Percentiles rank a stretch among this genome's conserved stretches.
phyloP scores from a whole-genome alignment of 208 protist species.

The Leishmania tarentolae region DNA sequence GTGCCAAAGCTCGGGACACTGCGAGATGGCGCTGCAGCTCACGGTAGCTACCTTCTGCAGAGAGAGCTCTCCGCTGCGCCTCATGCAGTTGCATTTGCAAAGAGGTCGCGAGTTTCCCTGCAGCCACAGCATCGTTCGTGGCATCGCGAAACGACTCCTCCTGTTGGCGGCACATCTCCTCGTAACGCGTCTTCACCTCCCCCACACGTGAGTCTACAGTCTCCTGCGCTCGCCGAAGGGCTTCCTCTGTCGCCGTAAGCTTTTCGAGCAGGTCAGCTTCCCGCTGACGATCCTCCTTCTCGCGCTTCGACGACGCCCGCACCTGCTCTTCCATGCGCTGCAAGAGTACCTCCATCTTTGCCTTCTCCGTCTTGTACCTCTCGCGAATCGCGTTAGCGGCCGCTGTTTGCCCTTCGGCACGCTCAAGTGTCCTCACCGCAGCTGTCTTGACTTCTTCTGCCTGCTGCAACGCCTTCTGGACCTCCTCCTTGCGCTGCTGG shows the following conservation, averaged over 20 bases:
- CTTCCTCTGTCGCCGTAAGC: slow-evolving; percentile 34
- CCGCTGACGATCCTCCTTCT: slow-evolving; percentile 42
- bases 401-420: slow-evolving; percentile 39
- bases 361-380: slow-evolving; percentile 63
- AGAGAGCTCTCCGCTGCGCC: slow-evolving; percentile 26
- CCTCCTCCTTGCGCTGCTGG: slow-evolving; percentile 41
- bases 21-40: slow-evolving; percentile 32
- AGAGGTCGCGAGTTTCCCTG: slow-evolving; percentile 23
- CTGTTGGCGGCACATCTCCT: slow-evolving; percentile 36
- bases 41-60: slow-evolving; percentile 17
- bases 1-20: slow-evolving; percentile 3
- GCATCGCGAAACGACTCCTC: slow-evolving; percentile 36
- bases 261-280: slow-evolving; percentile 30
- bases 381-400: slow-evolving; percentile 44
- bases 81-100: slow-evolving; percentile 33
- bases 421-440: slow-evolving; percentile 24
- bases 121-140: slow-evolving; percentile 25
- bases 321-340: slow-evolving; percentile 50
- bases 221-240: slow-evolving; percentile 35
- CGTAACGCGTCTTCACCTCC: slow-evolving; percentile 33
- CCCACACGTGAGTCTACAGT: slow-evolving; percentile 20
- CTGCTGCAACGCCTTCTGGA: slow-evolving; percentile 37
- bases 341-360: slow-evolving; percentile 60
- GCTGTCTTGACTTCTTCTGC: slow-evolving; percentile 39
- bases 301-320: slow-evolving; percentile 32